Percentiles rank a stretch among this genome's conserved stretches.
Conservation (phyloP, 2,329 filamentous ascomycete species). For the Botrytis tulipae region DNA sequence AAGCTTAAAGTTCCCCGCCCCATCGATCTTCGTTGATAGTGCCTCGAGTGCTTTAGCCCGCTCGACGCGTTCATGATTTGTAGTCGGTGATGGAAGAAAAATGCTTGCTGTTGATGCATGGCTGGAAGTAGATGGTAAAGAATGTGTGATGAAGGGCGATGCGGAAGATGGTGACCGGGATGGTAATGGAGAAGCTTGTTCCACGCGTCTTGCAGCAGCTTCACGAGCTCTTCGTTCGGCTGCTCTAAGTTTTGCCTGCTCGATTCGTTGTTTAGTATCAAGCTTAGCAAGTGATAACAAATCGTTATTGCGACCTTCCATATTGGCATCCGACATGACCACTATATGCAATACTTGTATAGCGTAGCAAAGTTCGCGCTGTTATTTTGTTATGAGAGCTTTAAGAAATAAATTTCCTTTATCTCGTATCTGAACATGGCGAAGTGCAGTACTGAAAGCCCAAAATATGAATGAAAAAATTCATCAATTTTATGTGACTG, state of each 20-base stretch:
- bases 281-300: neutral
- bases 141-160: neutral
- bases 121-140: neutral
- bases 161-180: no score
- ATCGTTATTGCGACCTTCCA: neutral
- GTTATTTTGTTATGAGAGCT: neutral
- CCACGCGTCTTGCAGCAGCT: conserved; percentile 1
- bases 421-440: neutral
- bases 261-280: neutral
- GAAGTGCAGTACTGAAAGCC: neutral
- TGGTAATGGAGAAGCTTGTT: neutral
- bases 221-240: neutral
- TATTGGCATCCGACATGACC: neutral
- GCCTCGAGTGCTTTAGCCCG: neutral
- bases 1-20: neutral
- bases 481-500: neutral
- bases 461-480: neutral
- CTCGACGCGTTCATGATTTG: neutral
- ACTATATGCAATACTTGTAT: neutral
- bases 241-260: neutral
- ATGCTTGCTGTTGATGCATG: neutral
- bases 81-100: neutral
- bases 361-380: neutral
- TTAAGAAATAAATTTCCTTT: neutral
- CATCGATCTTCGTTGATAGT: conserved; percentile 3